These are phyloP conservation scores for Cryptomeria japonica DNA, from an alignment of 75 land plant species.

Conservation along the genomic window DNA sequence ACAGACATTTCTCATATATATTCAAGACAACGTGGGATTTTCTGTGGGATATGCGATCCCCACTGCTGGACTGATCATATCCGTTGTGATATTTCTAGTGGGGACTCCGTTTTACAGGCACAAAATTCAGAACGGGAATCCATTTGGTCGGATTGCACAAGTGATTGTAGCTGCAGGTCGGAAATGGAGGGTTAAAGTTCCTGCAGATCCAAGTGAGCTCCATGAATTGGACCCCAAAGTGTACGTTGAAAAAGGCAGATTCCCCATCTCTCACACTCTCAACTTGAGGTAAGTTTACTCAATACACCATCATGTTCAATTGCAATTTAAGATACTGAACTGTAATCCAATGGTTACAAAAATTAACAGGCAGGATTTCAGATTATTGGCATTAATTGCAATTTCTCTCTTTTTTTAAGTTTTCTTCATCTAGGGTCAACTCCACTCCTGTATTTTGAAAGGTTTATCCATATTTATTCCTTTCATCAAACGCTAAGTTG, in stretches of 20 bases:
- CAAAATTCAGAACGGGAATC: conserved; percentile 44
- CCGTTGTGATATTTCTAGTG: conserved; percentile 19
- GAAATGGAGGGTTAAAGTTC: conserved; percentile 41
- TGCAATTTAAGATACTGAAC: not conserved
- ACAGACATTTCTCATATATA: conserved; percentile 28
- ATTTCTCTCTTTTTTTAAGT: too few relatives aligned
- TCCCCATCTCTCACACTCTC: conserved; percentile 48
- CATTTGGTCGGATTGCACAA: conserved; percentile 45
- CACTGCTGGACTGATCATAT: conserved; percentile 18
- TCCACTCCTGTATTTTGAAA: too few relatives aligned
- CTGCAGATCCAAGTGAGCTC: conserved; percentile 45
- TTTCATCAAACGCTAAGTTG: too few relatives aligned
- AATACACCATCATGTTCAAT: not conserved
- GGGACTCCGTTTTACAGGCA: conserved; percentile 32
- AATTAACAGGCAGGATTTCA: too few relatives aligned
- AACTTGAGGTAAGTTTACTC: conserved; percentile 36
- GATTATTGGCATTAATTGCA: too few relatives aligned
- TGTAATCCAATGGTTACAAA: too few relatives aligned
- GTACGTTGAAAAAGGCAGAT: conserved; percentile 46
- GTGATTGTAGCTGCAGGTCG: conserved; percentile 60
- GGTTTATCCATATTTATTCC: too few relatives aligned
- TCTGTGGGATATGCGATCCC: conserved; percentile 30
- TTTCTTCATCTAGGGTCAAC: too few relatives aligned
- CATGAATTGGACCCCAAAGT: conserved; percentile 62
- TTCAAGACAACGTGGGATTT: conserved; percentile 32